These are phyloP conservation scores for Metarhizium rileyi DNA, from an alignment of 2,329 filamentous ascomycete genomes.

Conservation along the genomic window DNA sequence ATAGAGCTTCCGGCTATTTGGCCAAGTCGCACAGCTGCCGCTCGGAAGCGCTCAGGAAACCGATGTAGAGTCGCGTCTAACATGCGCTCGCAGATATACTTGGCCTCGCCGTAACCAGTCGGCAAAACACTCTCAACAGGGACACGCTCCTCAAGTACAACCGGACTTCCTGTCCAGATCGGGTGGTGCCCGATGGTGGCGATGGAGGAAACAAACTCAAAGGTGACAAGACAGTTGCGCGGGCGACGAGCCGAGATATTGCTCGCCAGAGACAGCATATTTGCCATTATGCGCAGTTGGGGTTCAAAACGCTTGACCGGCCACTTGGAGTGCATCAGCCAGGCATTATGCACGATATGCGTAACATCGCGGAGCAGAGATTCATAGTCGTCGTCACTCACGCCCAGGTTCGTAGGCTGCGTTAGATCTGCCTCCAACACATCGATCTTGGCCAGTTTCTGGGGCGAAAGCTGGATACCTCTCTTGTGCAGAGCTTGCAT, in stretches of 20 bases:
- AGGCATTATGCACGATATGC: constrained; percentile 42
- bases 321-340: constrained; percentile 32
- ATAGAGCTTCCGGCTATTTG: constrained; percentile 40
- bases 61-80: constrained; percentile 35
- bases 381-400: constrained; percentile 27
- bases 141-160: constrained; percentile 33
- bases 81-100: constrained; percentile 39
- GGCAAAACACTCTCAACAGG: constrained; percentile 28
- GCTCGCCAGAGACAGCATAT: constrained; percentile 35
- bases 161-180: constrained; percentile 9
- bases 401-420: too few species aligned
- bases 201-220: constrained; percentile 34
- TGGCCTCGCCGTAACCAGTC: constrained; percentile 40
- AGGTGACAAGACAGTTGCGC: constrained; percentile 17
- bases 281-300: constrained; percentile 35
- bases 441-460: constrained; percentile 6
- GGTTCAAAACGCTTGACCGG: constrained; percentile 29
- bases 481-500: too few species aligned
- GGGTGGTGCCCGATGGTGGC: constrained; percentile 24
- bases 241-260: constrained; percentile 16
- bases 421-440: too few species aligned
- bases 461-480: neutral
- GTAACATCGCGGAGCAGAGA: constrained; percentile 30
- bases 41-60: constrained; percentile 29
- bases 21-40: constrained; percentile 34